Evolutionary conservation across 129 eudicot genomes (phyloP), one percentile per base, ranked within the genome.

Genomic region (Tagetes erecta): DNA sequence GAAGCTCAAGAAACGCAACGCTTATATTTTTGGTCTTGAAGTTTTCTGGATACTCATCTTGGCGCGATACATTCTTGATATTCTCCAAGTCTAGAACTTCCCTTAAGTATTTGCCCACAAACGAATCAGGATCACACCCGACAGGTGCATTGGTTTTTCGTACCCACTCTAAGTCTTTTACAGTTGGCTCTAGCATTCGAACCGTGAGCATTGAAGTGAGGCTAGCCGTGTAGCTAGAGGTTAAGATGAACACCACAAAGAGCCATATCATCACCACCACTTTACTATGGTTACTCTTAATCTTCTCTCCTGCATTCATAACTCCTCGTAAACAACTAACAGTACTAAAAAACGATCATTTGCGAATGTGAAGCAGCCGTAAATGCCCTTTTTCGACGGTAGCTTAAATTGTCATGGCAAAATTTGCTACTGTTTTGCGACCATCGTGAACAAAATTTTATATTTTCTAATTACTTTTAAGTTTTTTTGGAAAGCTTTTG

Each of bases 1-100:
- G 84, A 72, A 85, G 83, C 73, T 85, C 89, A 46, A 87, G 87
- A 80, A 87, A 87, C 34, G 86, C 89, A 0, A 84, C 89, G 0
- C 8, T 10, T 40, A 87, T 87, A 31, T 20, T 75, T 12, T 81
- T 78, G 0, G n/a, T 75, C 1, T 80, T 45, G 13, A 87, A 83
- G 70, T 74, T 72, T 8, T 53, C 44, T 9, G 75, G 83, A 73
- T 84, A 84, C 3, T 80, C 74, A 1, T 59, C 8, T 72, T 71
- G 79, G 6, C 0, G 7, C 4, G 52, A 1, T 39, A 85, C 40
- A 37, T 20, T 36, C 72, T 50, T 87, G 59, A 87, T 56, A 58
- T 85, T 78, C 13, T 59, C 14, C 55, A 84, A 78, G 0, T 30
- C 0, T 49, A 87, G 62, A 35, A 85, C 86, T 37, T 72, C 27